Percentiles rank a stretch among this genome's conserved stretches.
Evolutionary conservation across 2,329 filamentous ascomycete species (phyloP).

Genomic region (Pyrenophora tritici-repentis): DNA sequence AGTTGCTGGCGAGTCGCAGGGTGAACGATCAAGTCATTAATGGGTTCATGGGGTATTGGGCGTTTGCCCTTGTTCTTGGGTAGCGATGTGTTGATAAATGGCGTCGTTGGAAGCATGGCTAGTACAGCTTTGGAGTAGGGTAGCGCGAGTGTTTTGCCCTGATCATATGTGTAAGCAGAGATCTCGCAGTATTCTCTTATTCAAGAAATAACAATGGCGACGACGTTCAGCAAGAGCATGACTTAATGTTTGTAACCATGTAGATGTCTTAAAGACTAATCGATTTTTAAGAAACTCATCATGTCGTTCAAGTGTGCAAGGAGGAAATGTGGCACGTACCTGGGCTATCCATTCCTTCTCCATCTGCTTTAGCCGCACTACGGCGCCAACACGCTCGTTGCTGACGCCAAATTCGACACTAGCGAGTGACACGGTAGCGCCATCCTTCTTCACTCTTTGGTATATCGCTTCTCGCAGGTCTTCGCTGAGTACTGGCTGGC

Average conservation of each 20-base stretch:
- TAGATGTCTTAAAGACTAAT: slow-evolving; percentile 99
- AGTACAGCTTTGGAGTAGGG: slow-evolving; percentile 79
- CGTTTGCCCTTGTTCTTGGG: slow-evolving; percentile 41
- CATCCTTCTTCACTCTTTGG: slow-evolving; percentile 65
- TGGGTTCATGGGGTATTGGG: slow-evolving; percentile 60
- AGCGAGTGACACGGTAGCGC: slow-evolving; percentile 71
- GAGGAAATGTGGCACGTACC: slow-evolving; percentile 61
- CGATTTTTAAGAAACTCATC: slow-evolving; percentile 78
- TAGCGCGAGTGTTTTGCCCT: slow-evolving; percentile 77
- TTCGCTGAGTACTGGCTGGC: slow-evolving; percentile 75
- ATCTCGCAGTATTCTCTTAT: background rate
- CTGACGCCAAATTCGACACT: slow-evolving; percentile 79
- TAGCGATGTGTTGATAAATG: slow-evolving; percentile 44
- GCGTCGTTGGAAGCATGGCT: slow-evolving; percentile 75
- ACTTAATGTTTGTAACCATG: slow-evolving; percentile 80
- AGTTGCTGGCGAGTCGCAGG: slow-evolving; percentile 59
- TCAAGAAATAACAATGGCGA: background rate
- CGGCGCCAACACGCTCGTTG: slow-evolving; percentile 81
- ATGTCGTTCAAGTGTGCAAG: slow-evolving; percentile 43
- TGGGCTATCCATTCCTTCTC: slow-evolving; percentile 77
- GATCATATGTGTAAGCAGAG: slow-evolving; percentile 23
- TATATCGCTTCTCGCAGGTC: slow-evolving; percentile 75
- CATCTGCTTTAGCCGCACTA: slow-evolving; percentile 82
- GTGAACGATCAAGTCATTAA: slow-evolving; percentile 68
- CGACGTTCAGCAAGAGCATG: slow-evolving; percentile 73